Evolutionary conservation across 1,284 basidiomycete species (phyloP).

Genomic region (Tausonia pullulans): DNA sequence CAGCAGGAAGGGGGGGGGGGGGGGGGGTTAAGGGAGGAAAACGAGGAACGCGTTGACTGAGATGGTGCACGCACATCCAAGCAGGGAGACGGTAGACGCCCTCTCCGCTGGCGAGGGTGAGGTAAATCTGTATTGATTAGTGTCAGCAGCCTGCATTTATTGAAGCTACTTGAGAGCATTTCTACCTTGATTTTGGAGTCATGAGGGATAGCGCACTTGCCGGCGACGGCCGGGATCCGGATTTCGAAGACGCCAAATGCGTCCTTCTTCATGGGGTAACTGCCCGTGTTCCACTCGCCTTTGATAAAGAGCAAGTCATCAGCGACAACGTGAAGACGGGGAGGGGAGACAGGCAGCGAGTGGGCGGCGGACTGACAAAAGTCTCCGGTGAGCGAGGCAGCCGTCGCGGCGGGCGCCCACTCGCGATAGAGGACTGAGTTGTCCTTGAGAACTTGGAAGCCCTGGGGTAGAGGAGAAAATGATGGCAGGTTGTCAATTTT

Average conservation of each 20-base stretch:
- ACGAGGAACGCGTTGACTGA: not conserved
- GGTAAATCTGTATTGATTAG: conserved; percentile 5
- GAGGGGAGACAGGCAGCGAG: conserved; percentile 3
- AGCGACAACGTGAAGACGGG: not conserved
- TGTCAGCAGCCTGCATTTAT: not conserved
- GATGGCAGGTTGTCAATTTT: not conserved
- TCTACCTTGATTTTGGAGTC: conserved; percentile 82
- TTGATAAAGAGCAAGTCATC: conserved; percentile 2
- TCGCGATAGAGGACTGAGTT: conserved; percentile 76
- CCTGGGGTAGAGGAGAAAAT: conserved; percentile 30
- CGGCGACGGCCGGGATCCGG: conserved; percentile 52
- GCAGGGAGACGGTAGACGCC: conserved; percentile 11
- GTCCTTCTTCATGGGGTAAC: conserved; percentile 76
- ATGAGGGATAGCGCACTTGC: conserved; percentile 76
- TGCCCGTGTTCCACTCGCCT: conserved; percentile 79
- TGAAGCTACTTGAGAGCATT: too few relatives aligned
- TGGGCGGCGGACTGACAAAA: conserved; percentile 60
- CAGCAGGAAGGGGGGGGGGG: not conserved
- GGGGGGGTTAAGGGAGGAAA: not conserved
- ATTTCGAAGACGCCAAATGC: conserved; percentile 91
- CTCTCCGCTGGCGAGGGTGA: conserved; percentile 4
- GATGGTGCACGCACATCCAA: conserved; percentile 6
- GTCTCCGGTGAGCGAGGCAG: conserved; percentile 81
- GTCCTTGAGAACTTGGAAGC: conserved; percentile 59
- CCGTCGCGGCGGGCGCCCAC: conserved; percentile 84